Conservation (phyloP, 1,139 yeast genomes). For the Yamadazyma membranifaciens region DNA sequence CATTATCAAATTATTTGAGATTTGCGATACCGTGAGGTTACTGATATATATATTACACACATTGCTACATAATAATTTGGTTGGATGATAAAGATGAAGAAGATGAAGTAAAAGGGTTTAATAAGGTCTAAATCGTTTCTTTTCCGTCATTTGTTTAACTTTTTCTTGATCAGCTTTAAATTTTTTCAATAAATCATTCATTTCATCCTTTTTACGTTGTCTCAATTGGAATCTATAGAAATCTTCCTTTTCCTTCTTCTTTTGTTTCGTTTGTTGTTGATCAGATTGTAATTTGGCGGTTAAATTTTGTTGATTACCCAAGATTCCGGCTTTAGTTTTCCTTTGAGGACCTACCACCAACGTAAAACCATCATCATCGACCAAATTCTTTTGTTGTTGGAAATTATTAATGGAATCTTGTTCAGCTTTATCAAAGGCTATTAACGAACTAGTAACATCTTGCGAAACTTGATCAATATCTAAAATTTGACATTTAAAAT, state of each 20-base stretch:
- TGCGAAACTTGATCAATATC: conserved; percentile 48
- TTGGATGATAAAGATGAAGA: not conserved
- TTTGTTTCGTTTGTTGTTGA: conserved; percentile 51
- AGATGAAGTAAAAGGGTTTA: conserved; percentile 18
- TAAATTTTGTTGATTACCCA: conserved; percentile 54
- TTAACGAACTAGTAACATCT: conserved; percentile 58
- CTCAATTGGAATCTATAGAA: conserved; percentile 96
- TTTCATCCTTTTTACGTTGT: conserved; percentile 87
- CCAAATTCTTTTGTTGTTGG: conserved; percentile 53
- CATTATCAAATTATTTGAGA: not conserved
- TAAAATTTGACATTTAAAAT: conserved; percentile 33
- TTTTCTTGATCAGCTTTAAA: conserved; percentile 90
- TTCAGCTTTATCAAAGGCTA: conserved; percentile 71
- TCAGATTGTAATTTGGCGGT: conserved; percentile 39
- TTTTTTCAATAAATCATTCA: conserved; percentile 79
- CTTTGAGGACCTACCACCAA: conserved; percentile 84
- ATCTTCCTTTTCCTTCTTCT: conserved; percentile 82
- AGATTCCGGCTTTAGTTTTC: conserved; percentile 68
- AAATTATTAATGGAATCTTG: conserved; percentile 60
- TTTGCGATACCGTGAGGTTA: not conserved
- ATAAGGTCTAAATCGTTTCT: conserved; percentile 83
- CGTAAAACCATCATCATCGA: conserved; percentile 93
- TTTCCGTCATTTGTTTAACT: conserved; percentile 74
- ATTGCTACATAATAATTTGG: not conserved
- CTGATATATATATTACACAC: not conserved